Conservation (phyloP, 2,329 filamentous ascomycete genomes). For the Aspergillaceae sp. region DNA sequence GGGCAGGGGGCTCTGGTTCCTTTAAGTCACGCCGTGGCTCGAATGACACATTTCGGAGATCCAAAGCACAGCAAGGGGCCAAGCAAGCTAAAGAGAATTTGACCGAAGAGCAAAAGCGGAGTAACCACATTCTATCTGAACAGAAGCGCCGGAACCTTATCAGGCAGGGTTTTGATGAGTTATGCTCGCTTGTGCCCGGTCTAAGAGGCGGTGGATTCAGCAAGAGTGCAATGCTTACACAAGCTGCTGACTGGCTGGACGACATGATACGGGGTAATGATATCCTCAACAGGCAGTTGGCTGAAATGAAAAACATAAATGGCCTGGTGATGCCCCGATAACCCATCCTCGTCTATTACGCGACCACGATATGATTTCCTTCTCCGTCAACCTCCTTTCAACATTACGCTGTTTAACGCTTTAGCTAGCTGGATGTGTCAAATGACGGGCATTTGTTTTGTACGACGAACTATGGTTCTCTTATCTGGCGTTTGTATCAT, state of each 20-base stretch:
- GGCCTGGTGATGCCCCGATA: conserved; percentile 28
- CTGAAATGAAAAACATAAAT: conserved; percentile 36
- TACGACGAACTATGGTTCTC: neutral
- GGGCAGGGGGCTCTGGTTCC: conserved; percentile 38
- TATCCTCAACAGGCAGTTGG: conserved; percentile 46
- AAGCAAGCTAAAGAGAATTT: conserved; percentile 50
- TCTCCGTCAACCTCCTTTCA: conserved; percentile 1
- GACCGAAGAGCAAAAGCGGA: conserved; percentile 69
- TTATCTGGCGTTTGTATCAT: neutral
- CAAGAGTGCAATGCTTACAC: conserved; percentile 69
- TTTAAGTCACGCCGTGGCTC: conserved; percentile 25
- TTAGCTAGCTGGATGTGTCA: neutral
- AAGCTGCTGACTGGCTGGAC: conserved; percentile 71
- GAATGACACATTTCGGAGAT: conserved; percentile 29
- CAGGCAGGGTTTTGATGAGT: conserved; percentile 71
- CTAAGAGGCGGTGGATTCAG: conserved; percentile 67
- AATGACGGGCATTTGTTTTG: neutral
- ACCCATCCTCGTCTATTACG: conserved; percentile 11
- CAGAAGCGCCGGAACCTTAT: conserved; percentile 78
- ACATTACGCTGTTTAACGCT: neutral
- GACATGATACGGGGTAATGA: conserved; percentile 62
- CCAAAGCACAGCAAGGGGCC: conserved; percentile 18
- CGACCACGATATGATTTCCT: conserved; percentile 13
- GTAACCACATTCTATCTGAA: conserved; percentile 80
- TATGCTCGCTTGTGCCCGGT: conserved; percentile 68